Percentiles rank a stretch among this genome's conserved stretches.
These are phyloP conservation scores for Nymphaea thermarum DNA, from an alignment of 164 flowering plant species.

Conservation along the genomic window DNA sequence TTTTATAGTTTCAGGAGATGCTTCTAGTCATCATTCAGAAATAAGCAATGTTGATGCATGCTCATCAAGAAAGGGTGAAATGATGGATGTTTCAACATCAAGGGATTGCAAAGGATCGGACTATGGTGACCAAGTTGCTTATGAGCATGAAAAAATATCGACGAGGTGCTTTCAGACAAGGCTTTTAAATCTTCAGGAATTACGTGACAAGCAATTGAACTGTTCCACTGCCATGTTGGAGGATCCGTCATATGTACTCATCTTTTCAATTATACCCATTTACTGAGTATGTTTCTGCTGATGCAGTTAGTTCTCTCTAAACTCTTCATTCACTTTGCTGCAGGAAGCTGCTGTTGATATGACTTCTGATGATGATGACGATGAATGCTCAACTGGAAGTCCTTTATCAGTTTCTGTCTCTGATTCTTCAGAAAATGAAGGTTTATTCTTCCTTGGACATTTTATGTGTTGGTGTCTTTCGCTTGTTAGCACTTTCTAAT, in stretches of 20 bases:
- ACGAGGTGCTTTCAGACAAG: neutral
- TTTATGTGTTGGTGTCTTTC: neutral
- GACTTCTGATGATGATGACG: conserved; percentile 26
- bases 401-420: conserved; percentile 20
- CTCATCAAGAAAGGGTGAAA: neutral
- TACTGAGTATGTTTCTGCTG: too few relatives aligned
- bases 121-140: neutral
- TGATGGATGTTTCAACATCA: neutral
- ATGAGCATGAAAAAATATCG: neutral
- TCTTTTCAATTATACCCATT: neutral
- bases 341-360: conserved; percentile 28
- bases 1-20: neutral
- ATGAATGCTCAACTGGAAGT: conserved; percentile 14
- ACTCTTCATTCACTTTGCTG: neutral
- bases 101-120: neutral
- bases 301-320: neutral
- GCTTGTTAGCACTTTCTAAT: neutral
- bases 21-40: neutral
- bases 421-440: conserved; percentile 24
- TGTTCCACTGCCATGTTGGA: neutral
- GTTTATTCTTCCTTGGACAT: conserved; percentile 8
- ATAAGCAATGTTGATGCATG: neutral
- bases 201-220: neutral
- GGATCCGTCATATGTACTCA: conserved; percentile 11
- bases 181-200: neutral